A percentile compares a stretch with the other conserved stretches of the same genome.
Evolutionary conservation across 2,329 filamentous ascomycete species (phyloP).

Genomic region (Hortaea sp.): DNA sequence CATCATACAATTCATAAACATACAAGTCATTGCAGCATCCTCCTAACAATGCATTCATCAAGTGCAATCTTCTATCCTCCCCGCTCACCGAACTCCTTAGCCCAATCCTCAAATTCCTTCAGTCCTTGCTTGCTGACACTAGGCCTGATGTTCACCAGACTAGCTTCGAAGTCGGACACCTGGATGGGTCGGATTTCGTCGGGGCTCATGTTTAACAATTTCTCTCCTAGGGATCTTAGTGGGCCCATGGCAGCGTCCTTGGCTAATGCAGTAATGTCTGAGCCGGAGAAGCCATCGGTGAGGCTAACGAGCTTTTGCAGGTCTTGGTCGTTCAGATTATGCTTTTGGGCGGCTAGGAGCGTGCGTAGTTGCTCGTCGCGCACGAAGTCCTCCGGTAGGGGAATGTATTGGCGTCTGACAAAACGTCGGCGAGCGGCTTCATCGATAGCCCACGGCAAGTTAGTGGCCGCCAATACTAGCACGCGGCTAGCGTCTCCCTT

Average conservation of each 20-base stretch:
- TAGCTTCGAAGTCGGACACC: constrained; percentile 73
- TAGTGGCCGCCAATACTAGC: constrained; percentile 87
- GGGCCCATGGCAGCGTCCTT: constrained; percentile 99
- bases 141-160: constrained; percentile 73
- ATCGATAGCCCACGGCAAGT: constrained; percentile 95
- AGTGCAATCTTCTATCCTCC: constrained; percentile 49
- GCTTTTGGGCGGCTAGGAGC: constrained; percentile 78
- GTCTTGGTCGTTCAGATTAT: constrained; percentile 61
- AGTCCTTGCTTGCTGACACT: constrained; percentile 80
- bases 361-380: constrained; percentile 68
- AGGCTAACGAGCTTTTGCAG: constrained; percentile 63
- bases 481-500: constrained; percentile 79
- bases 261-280: constrained; percentile 89
- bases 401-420: constrained; percentile 90
- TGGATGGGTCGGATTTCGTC: constrained; percentile 86
- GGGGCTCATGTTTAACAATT: constrained; percentile 80
- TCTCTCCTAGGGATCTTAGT: constrained; percentile 78
- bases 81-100: constrained; percentile 81
- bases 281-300: constrained; percentile 94
- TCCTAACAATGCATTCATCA: no score
- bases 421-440: constrained; percentile 87
- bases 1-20: no score
- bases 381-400: constrained; percentile 76
- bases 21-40: no score
- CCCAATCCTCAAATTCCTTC: constrained; percentile 90